Conservation (phyloP, 805 yeast genomes). For the Lipomyces spencermartinsiae region DNA sequence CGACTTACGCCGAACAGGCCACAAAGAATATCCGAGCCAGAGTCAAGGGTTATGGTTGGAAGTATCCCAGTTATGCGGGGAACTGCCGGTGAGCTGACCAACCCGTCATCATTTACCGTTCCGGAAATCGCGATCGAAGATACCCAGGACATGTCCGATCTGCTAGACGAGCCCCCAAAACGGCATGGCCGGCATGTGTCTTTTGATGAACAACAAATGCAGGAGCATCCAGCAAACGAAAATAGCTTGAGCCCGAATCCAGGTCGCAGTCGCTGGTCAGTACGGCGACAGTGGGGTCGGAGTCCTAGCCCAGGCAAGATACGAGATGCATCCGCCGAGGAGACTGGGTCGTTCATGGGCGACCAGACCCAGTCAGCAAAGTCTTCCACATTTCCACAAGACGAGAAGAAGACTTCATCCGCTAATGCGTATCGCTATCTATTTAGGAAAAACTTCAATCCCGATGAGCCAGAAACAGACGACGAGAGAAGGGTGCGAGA, state of each 20-base stretch:
- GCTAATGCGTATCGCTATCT: neutral
- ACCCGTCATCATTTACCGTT: neutral
- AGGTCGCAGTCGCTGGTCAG: constrained; percentile 7
- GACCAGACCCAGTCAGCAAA: neutral
- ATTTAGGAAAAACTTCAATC: constrained; percentile 20
- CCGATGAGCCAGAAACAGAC: constrained; percentile 32
- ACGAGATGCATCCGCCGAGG: neutral
- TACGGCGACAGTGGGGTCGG: constrained; percentile 13
- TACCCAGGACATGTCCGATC: neutral
- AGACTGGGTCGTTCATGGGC: neutral
- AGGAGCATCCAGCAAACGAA: neutral
- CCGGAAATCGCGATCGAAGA: constrained; percentile 2
- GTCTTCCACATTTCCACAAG: neutral
- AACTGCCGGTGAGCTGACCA: neutral
- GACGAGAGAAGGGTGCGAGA: constrained; percentile 25
- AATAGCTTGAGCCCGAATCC: neutral
- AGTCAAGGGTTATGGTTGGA: neutral
- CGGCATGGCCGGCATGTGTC: constrained; percentile 16
- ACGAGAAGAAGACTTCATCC: neutral
- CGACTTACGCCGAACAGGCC: too few relatives aligned
- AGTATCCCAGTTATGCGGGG: neutral
- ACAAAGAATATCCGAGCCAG: too few relatives aligned
- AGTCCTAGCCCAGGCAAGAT: constrained; percentile 18
- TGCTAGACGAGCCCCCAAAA: neutral
- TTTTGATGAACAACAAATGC: constrained; percentile 11